Evolutionary conservation across 768 basidiomycete species (phyloP), one percentile per base, ranked within the genome.

Genomic region (Russula ochroleuca): DNA sequence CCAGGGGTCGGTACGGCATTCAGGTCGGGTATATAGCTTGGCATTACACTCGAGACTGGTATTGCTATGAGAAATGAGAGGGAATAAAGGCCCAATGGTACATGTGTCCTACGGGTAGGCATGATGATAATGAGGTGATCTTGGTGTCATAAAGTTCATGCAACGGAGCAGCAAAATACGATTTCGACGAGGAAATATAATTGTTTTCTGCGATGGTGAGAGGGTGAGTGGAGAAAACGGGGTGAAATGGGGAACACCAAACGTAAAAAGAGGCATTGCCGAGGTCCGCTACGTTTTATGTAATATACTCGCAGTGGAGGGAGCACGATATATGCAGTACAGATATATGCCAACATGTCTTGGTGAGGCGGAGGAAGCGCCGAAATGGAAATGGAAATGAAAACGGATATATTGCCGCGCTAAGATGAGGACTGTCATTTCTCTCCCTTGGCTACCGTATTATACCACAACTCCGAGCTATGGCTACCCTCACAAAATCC

Each of bases 401-500:
- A 21, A 21, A 37, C 15, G 55, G 41, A 31, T 28, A 11, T 3
- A 48, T 15, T n/a, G 25, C n/a, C 21, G 28, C 31, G n/a, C 31
- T 8, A 0, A 8, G 25, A 21, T 47, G 41, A 45, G 31, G n/a
- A 35, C 35, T 25, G 28, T 33, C 43, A 11, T 4, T 57, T 48
- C 13, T 11, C n/a, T n/a, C 21, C 10, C 17, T 40, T 14, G 19
- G 11, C 21, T 28, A 28, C 28, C 28, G 28, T 28, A 28, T 28
- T 28, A 2, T 5, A 28, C 28, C 3, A 45, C 51, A 14, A 23
- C 17, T 1, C 15, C 13, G 7, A 25, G 17, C 28, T 6, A 68
- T 68, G 67, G 67, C 67, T 15, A 63, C 67, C 9, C 65, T 68
- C 57, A 60, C 62, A 33, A 62, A 62, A 35, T 57, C 65, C n/a